These are phyloP conservation scores for Saccharomyces mikatae DNA, from an alignment of 805 yeast genomes.

Conservation along the genomic window DNA sequence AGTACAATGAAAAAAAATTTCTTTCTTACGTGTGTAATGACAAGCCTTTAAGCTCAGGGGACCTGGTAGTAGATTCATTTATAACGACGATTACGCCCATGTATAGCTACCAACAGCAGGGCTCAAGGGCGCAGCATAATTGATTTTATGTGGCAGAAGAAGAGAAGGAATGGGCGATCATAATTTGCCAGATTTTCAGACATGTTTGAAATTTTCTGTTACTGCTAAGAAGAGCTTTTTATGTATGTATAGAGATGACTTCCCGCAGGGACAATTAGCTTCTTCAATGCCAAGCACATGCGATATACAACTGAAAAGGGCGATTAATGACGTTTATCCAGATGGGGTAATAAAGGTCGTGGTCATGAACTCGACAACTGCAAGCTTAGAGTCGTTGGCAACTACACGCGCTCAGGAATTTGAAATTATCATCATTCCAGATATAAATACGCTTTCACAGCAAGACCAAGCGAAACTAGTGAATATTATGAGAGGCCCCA, in stretches of 20 bases:
- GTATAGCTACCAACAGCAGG: not conserved
- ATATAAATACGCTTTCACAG: conserved; percentile 9
- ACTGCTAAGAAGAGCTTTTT: conserved; percentile 14
- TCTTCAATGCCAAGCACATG: not conserved
- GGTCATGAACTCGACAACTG: not conserved
- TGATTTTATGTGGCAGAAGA: not conserved
- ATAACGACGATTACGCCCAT: not conserved
- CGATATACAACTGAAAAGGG: not conserved
- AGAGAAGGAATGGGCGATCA: not conserved
- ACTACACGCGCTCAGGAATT: not conserved
- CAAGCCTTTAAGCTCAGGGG: not conserved
- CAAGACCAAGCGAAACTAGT: conserved; percentile 12
- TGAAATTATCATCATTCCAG: conserved; percentile 13
- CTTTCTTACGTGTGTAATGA: not conserved
- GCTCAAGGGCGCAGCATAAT: not conserved
- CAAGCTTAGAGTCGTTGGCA: not conserved
- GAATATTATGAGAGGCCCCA: conserved; percentile 5
- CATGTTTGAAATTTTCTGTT: conserved; percentile 15
- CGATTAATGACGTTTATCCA: not conserved
- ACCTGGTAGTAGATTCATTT: not conserved
- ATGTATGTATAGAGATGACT: conserved; percentile 9
- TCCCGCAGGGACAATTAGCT: not conserved
- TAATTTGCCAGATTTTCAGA: conserved; percentile 14
- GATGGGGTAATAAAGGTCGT: not conserved
- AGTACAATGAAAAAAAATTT: not conserved